phyloP scores from a whole-genome alignment of 768 basidiomycete genomes.

The Tricholoma sp. region DNA sequence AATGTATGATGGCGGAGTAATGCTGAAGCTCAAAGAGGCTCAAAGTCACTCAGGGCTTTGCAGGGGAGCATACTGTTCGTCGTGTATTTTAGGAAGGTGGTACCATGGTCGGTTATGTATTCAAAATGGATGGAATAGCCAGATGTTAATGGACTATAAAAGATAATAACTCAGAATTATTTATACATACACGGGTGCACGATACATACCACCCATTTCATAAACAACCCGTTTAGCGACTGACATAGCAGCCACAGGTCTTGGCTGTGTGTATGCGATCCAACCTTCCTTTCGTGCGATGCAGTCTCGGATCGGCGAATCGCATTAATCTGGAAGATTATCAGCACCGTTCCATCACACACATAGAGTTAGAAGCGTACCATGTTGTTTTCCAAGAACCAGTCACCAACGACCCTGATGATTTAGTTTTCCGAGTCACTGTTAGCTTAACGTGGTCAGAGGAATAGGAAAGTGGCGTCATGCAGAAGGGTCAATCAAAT shows the following conservation, averaged over 20 bases:
- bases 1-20: constrained; percentile 97
- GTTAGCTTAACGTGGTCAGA: constrained; percentile 21
- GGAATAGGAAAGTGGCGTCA: constrained; percentile 8
- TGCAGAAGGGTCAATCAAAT: constrained; percentile 28
- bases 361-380: constrained; percentile 31
- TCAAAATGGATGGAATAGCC: constrained; percentile 99
- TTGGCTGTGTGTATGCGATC: constrained; percentile 96
- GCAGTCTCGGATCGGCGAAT: constrained; percentile 89
- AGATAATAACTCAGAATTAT: constrained; percentile 3
- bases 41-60: no score
- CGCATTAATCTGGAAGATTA: constrained; percentile 75
- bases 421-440: constrained; percentile 82
- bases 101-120: constrained; percentile 86
- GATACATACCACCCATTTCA: constrained; percentile 89
- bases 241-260: constrained; percentile 96
- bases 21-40: no score
- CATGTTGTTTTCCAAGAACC: constrained; percentile 96
- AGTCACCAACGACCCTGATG: constrained; percentile 89
- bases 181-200: not conserved
- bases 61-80: constrained; percentile 99
- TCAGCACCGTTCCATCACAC: constrained; percentile 2
- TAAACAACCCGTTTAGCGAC: constrained; percentile 98
- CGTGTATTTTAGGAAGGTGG: constrained; percentile 98
- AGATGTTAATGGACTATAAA: constrained; percentile 81
- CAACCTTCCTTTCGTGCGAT: constrained; percentile 83